Percentiles rank a stretch among this genome's conserved stretches.
These are phyloP conservation scores for Cicer chorassanicum DNA, from an alignment of 306 rosid species.

Conservation along the genomic window DNA sequence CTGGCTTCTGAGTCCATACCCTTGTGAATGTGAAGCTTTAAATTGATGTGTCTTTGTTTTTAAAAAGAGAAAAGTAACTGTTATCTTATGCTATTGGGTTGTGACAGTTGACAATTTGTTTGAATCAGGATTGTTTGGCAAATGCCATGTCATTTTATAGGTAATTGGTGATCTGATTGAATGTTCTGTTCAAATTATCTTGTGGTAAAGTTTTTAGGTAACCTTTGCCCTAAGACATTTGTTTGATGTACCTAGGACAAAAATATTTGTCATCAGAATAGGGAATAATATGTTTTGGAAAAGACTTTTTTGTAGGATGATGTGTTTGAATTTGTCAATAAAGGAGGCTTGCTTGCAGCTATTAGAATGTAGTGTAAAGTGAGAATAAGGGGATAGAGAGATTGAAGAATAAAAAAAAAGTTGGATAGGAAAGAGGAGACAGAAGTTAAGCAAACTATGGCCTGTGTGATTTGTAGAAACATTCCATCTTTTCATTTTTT, in stretches of 20 bases:
- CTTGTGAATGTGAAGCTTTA: neutral
- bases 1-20: too few relatives aligned
- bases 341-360: neutral
- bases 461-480: neutral
- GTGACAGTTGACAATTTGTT: neutral
- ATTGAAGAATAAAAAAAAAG: neutral
- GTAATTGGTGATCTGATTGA: slow-evolving; percentile 2
- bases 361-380: slow-evolving; percentile 31
- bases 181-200: slow-evolving; percentile 13
- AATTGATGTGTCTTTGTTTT: slow-evolving; percentile 2
- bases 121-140: neutral
- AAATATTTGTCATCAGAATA: neutral
- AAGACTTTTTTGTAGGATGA: slow-evolving; percentile 29
- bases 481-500: neutral
- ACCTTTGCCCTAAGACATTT: neutral
- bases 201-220: neutral
- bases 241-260: slow-evolving; percentile 4
- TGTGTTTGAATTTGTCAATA: neutral
- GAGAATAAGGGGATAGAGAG: slow-evolving; percentile 8
- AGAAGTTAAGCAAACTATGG: neutral
- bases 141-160: slow-evolving; percentile 5
- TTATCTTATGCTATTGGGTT: neutral
- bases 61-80: neutral
- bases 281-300: neutral
- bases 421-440: neutral